Evolutionary conservation across 73 alveolate species (phyloP).

Genomic region (Paramecium tetraurelia): DNA sequence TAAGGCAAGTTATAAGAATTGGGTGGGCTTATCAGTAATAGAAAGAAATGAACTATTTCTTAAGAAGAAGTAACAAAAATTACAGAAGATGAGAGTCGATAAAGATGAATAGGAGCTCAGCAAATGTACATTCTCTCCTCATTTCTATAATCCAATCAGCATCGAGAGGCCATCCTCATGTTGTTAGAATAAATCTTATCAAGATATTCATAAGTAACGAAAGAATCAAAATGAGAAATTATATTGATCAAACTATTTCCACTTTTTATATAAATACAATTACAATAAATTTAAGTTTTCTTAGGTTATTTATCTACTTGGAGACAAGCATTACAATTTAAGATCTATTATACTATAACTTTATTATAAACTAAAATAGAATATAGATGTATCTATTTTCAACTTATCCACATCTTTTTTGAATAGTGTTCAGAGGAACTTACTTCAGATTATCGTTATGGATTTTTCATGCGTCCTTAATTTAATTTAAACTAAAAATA

Average conservation of each 20-base stretch:
- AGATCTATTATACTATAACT: neutral
- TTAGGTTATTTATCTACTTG: neutral
- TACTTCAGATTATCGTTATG: neutral
- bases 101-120: neutral
- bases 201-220: neutral
- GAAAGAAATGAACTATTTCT: neutral
- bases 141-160: neutral
- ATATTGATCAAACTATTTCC: neutral
- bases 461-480: neutral
- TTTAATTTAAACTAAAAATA: neutral
- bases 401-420: neutral
- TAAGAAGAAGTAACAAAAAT: neutral
- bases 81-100: neutral
- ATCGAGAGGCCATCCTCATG: neutral
- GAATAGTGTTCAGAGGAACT: neutral
- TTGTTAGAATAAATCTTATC: neutral
- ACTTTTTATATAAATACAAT: neutral
- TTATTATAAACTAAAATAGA: neutral
- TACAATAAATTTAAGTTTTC: neutral
- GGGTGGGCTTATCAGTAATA: slow-evolving; percentile 16
- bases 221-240: neutral
- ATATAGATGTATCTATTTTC: neutral
- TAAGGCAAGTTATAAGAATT: slow-evolving; percentile 1
- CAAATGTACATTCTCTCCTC: slow-evolving; percentile 4
- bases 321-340: neutral